Evolutionary conservation across 2,329 filamentous ascomycete genomes (phyloP).

Genomic region (Aspergillus hortae): DNA sequence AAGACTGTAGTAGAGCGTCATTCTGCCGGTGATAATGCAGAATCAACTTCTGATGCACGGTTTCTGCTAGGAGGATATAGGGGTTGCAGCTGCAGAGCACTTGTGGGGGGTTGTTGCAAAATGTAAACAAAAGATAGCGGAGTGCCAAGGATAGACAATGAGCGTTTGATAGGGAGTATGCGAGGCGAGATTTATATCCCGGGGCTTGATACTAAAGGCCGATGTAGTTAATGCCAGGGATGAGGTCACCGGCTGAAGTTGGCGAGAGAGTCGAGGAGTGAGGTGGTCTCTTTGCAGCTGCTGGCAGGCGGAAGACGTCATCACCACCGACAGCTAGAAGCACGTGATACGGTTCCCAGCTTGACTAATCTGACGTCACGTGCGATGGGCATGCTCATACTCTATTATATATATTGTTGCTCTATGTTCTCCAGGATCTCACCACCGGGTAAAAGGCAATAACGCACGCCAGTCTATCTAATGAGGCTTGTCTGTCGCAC

Average conservation of each 20-base stretch:
- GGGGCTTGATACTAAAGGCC: background rate
- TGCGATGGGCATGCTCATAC: background rate
- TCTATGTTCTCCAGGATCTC: too few species aligned
- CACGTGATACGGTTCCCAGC: constrained; percentile 12
- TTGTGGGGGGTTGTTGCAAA: constrained; percentile 8
- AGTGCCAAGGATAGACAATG: background rate
- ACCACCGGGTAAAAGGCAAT: background rate
- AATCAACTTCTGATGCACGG: background rate
- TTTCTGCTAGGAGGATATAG: background rate
- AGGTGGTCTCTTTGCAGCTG: constrained; percentile 67
- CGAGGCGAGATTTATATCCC: constrained; percentile 4
- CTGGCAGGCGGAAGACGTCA: constrained; percentile 31
- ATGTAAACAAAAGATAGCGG: constrained; percentile 15
- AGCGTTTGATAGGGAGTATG: background rate
- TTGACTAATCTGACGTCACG: background rate
- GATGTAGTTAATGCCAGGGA: background rate
- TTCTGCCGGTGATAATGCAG: constrained; percentile 35
- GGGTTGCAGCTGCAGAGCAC: constrained; percentile 1
- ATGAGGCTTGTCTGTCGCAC: too few species aligned
- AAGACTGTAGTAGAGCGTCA: constrained; percentile 68
- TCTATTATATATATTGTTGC: too few species aligned
- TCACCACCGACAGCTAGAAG: constrained; percentile 15
- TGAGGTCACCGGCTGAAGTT: constrained; percentile 4
- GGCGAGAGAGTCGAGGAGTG: constrained; percentile 39
- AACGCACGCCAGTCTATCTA: too few species aligned